Base-by-base conservation (phyloP, 2,329 filamentous ascomycete species). In the Colletotrichum lini region DNA sequence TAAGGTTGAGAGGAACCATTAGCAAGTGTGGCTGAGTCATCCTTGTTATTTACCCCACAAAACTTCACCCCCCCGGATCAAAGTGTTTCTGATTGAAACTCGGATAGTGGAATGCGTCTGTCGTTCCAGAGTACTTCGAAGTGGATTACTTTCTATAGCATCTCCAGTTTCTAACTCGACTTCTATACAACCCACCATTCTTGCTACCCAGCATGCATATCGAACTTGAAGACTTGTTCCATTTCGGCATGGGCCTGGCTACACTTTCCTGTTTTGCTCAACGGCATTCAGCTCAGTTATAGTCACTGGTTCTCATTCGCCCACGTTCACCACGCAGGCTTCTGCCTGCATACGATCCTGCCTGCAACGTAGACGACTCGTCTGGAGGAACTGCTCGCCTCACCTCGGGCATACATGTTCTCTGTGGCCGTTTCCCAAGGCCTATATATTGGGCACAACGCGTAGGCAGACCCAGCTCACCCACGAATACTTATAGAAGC, bases 261-360 rank as follows among this genome's bases (percentile, higher is more conserved):
- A 65, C 42, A 61, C 56, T 61, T 42, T 8, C 21, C 16, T 8
- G 8, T 35, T 15, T 44, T 30, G 45, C 18, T 66, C 66, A 70
- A 70, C 56, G 18, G 44, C 18, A 42, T 21, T 23, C 18, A 49
- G 1, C 53, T 56, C 42, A 42, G 49, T 45, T 18, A 16, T 21
- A 15, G 21, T 56, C 8, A 72, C 70, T 72, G 70, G 70, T 42
- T 72, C 54, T 30, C 26, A 38, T 23, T 50, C 42, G 70, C 56
- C 70, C 70, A 72, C 70, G 70, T 72, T 56, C 66, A 56, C 23
- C 60, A 50, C 16, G 44, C 42, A 49, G 47, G 42, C 49, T 54
- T 58, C 68, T 54, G 45, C 18, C 45, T 61, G 53, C 68, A 68
- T 47, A 12, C 44, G 57, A 35, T 23, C 56, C 66, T 70, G 54